Conservation (phyloP, 2,329 filamentous ascomycete genomes). For the Fusarium sp. region DNA sequence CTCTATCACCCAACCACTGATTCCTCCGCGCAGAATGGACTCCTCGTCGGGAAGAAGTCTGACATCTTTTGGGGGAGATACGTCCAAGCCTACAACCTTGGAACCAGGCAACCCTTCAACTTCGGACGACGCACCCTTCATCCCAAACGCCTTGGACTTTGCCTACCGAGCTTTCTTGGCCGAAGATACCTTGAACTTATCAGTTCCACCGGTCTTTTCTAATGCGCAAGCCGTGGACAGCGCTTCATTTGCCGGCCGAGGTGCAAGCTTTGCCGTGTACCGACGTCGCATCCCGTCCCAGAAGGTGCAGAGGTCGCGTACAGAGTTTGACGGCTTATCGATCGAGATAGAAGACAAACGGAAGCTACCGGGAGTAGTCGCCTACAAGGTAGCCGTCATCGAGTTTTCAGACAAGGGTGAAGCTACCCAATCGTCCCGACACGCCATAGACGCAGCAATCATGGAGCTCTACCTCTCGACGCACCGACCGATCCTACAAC, state of each 20-base stretch:
- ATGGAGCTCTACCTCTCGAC: neutral
- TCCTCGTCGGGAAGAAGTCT: neutral
- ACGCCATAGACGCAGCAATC: neutral
- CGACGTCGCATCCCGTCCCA: neutral
- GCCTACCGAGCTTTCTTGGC: neutral
- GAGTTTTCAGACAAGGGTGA: neutral
- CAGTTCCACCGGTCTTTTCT: neutral
- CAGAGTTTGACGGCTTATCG: neutral
- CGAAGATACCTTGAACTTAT: neutral
- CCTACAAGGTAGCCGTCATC: neutral
- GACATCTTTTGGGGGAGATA: neutral
- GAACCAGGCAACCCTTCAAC: neutral
- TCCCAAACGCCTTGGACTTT: neutral
- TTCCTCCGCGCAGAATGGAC: neutral
- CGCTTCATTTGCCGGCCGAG: neutral
- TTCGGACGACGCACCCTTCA: neutral
- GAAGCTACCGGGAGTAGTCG: neutral
- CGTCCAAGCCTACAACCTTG: neutral
- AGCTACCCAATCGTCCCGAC: neutral
- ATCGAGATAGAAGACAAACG: neutral
- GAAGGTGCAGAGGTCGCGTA: neutral
- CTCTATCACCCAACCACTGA: neutral
- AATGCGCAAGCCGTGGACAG: neutral
- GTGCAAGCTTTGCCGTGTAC: neutral
- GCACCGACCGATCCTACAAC: neutral